phyloP scores from a whole-genome alignment of 2,329 filamentous ascomycete species.

The Venturia aucupariae region DNA sequence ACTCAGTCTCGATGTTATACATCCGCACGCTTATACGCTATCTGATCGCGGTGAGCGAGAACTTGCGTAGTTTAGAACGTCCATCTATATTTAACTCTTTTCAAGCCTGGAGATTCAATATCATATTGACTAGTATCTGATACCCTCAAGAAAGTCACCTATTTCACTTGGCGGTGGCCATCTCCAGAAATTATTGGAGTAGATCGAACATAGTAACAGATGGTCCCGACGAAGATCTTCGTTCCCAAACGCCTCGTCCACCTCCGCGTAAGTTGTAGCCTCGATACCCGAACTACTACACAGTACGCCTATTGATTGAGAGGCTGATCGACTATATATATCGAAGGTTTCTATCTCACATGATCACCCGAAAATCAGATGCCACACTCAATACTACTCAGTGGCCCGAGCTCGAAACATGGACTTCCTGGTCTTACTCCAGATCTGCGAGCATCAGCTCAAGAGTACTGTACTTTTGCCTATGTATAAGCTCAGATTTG shows the following conservation, averaged over 20 bases:
- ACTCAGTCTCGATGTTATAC: not conserved
- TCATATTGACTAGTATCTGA: too few species aligned
- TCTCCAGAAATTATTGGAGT: not conserved
- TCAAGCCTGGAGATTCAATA: too few species aligned
- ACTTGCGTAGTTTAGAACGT: too few species aligned
- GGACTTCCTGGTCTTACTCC: not conserved
- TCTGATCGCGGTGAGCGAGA: not conserved
- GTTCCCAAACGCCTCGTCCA: slow-evolving; percentile 1
- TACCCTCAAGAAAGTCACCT: not conserved
- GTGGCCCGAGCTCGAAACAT: not conserved
- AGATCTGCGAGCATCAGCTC: not conserved
- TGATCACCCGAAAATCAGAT: not conserved
- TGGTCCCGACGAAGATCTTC: not conserved
- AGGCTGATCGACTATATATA: not conserved
- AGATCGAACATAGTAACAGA: not conserved
- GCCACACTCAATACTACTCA: not conserved
- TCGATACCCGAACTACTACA: not conserved
- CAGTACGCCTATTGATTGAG: not conserved
- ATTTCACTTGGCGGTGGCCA: not conserved
- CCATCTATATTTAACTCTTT: too few species aligned
- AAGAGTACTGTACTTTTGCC: too few species aligned
- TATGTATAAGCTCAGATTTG: not conserved
- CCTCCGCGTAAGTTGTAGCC: not conserved
- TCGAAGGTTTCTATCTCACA: too few species aligned
- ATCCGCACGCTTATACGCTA: not conserved